Conservation (phyloP, 2,329 filamentous ascomycete species). For the Atkinsonella hypoxylon region DNA sequence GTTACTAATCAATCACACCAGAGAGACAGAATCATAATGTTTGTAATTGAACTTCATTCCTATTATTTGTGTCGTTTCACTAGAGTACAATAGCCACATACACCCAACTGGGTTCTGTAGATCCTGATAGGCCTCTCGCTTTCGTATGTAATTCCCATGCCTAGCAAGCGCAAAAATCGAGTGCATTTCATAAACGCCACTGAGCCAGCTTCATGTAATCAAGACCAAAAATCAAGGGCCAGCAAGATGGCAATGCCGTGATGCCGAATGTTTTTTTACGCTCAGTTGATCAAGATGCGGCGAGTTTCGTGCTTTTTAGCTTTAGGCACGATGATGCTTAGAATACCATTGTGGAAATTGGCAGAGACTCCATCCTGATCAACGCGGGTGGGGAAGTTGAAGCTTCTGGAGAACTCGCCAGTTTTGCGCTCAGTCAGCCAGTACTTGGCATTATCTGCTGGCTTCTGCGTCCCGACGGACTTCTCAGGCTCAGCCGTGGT, state of each 20-base stretch:
- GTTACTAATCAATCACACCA: too few species aligned
- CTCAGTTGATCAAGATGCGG: constrained; percentile 43
- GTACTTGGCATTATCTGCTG: constrained; percentile 43
- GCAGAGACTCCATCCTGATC: constrained; percentile 51
- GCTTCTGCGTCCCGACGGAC: constrained; percentile 17
- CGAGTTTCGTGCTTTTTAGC: constrained; percentile 44
- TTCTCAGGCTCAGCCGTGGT: constrained; percentile 13
- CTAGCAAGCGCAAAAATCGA: neutral
- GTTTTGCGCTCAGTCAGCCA: constrained; percentile 58
- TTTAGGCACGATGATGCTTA: constrained; percentile 55
- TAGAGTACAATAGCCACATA: neutral
- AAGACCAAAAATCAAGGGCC: neutral
- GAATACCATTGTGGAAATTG: constrained; percentile 51
- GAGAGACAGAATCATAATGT: too few species aligned
- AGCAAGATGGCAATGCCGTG: too few species aligned
- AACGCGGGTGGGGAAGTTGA: constrained; percentile 54
- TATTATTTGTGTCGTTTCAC: neutral
- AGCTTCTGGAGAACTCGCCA: constrained; percentile 56
- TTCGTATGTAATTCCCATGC: neutral
- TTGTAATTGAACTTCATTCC: neutral
- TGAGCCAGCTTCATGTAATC: neutral
- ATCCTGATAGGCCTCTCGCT: neutral
- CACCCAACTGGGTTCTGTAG: neutral
- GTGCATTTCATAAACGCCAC: constrained; percentile 1
- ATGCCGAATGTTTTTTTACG: neutral